Percentiles rank a stretch among this genome's conserved stretches.
Conservation (phyloP, 163 green algal genomes). For the Trebouxia gelatinosa region DNA sequence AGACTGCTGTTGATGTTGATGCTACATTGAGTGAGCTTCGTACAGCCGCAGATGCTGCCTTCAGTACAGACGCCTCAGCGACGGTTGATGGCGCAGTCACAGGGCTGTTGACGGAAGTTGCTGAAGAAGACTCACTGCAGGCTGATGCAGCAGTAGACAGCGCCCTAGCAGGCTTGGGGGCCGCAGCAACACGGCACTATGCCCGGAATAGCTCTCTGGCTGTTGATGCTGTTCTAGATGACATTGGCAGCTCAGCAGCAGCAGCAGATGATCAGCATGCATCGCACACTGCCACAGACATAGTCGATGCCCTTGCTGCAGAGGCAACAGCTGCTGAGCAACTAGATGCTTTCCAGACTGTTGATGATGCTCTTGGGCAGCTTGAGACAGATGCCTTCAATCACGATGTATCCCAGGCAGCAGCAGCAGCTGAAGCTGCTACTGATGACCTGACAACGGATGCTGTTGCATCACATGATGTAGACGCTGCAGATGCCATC, state of each 20-base stretch:
- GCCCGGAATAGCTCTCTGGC: not conserved
- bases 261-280: constrained; percentile 1
- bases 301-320: not conserved
- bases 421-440: too few species aligned
- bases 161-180: not conserved
- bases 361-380: too few species aligned
- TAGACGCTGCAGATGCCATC: not conserved
- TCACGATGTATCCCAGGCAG: too few species aligned
- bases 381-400: too few species aligned
- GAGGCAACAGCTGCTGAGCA: too few species aligned
- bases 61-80: not conserved
- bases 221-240: not conserved
- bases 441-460: too few species aligned
- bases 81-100: not conserved
- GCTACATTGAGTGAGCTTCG: not conserved
- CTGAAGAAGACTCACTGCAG: not conserved
- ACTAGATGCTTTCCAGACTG: too few species aligned
- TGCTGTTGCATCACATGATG: too few species aligned
- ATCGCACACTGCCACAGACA: not conserved
- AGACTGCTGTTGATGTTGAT: too few species aligned
- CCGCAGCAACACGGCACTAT: not conserved
- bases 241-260: not conserved
- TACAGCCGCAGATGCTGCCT: not conserved
- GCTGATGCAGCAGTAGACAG: not conserved
- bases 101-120: not conserved